phyloP scores from a whole-genome alignment of 768 basidiomycete species.

The Lanmaoa pseudosensibilis region DNA sequence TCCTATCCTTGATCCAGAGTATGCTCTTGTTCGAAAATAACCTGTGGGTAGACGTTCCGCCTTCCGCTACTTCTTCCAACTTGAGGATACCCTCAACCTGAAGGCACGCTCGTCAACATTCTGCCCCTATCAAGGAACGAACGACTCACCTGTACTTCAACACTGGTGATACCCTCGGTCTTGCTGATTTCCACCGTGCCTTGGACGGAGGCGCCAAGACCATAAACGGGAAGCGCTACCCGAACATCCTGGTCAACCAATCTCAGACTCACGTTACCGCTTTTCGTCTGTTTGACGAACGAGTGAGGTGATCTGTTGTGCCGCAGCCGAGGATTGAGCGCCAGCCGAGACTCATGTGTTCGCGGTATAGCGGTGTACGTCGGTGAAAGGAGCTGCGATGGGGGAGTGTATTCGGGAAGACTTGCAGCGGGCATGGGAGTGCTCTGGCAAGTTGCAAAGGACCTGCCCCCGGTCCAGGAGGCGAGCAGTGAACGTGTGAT shows the following conservation, averaged over 20 bases:
- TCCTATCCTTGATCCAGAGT: conserved; percentile 57
- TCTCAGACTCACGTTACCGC: conserved; percentile 50
- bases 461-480: not conserved
- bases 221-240: conserved; percentile 56
- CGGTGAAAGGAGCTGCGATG: conserved; percentile 40
- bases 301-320: conserved; percentile 42
- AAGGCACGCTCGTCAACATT: not conserved
- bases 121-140: not conserved
- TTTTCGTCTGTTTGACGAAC: conserved; percentile 61
- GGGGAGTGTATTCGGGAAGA: conserved; percentile 51
- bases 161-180: conserved; percentile 53
- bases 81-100: conserved; percentile 63
- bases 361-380: conserved; percentile 58
- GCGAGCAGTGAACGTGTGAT: conserved; percentile 24
- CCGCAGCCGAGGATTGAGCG: conserved; percentile 41
- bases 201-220: conserved; percentile 48
- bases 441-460: conserved; percentile 17
- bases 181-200: conserved; percentile 58
- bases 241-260: conserved; percentile 54
- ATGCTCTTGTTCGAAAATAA: conserved; percentile 52
- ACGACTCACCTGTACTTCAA: conserved; percentile 59
- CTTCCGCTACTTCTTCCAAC: conserved; percentile 64
- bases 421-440: conserved; percentile 53
- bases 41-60: conserved; percentile 53
- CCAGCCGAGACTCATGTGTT: conserved; percentile 52